These are phyloP conservation scores for Sclerotinia minor DNA, from an alignment of 2,329 filamentous ascomycete species.

Conservation along the genomic window DNA sequence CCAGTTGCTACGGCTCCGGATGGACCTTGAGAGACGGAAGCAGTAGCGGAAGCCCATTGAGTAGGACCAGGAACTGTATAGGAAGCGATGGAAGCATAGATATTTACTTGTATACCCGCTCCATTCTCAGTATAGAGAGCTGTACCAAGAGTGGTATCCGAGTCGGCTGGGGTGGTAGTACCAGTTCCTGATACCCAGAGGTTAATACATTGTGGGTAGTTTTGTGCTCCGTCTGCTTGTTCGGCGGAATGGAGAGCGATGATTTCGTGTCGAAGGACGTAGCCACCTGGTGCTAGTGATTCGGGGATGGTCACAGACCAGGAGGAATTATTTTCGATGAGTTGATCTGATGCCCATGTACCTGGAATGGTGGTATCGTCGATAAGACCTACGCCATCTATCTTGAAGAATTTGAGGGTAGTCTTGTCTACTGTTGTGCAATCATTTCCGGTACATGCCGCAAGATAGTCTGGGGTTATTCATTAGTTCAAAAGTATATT, in stretches of 20 bases:
- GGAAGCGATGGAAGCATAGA: constrained; percentile 42
- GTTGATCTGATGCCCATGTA: constrained; percentile 48
- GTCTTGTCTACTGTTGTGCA: constrained; percentile 46
- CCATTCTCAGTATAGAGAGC: constrained; percentile 47
- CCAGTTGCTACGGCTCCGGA: constrained; percentile 1
- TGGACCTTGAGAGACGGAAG: not conserved
- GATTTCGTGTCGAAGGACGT: constrained; percentile 51
- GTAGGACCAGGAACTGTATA: constrained; percentile 44
- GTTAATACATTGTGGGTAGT: constrained; percentile 54
- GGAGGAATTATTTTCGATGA: constrained; percentile 55
- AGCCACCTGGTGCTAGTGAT: constrained; percentile 47
- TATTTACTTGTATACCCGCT: constrained; percentile 45
- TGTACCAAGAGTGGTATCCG: constrained; percentile 44
- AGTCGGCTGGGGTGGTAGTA: constrained; percentile 40
- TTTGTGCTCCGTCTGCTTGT: constrained; percentile 49
- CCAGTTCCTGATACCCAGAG: constrained; percentile 50
- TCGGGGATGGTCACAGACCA: constrained; percentile 51
- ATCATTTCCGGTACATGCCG: constrained; percentile 43
- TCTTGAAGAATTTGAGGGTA: constrained; percentile 47
- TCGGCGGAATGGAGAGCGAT: constrained; percentile 39
- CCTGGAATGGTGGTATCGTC: constrained; percentile 42
- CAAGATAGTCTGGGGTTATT: constrained; percentile 36
- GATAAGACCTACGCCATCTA: constrained; percentile 44
- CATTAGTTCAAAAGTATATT: not conserved
- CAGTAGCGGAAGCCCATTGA: constrained; percentile 16